Evolutionary conservation across 169 alveolate genomes (phyloP).

Genomic region (Plasmodium ovale): DNA sequence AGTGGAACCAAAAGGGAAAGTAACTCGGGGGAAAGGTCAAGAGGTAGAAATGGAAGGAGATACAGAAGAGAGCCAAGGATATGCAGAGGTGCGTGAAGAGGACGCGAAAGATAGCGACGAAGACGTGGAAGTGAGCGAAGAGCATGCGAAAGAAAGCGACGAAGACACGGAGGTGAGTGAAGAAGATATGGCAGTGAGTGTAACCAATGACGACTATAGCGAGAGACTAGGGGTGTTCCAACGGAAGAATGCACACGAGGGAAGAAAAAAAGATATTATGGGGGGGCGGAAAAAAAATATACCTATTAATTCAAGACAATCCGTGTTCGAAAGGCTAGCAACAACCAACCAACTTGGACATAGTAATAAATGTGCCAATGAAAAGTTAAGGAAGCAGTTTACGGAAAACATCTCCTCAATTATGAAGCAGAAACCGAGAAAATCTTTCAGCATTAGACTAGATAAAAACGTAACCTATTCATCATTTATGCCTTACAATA

Average conservation of each 20-base stretch:
- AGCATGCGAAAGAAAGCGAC: background rate
- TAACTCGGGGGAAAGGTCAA: background rate
- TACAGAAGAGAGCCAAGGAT: background rate
- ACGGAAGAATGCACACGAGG: background rate
- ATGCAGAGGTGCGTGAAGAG: background rate
- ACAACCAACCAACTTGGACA: constrained; percentile 7
- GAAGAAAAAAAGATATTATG: background rate
- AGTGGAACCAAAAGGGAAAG: background rate
- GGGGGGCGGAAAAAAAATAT: background rate
- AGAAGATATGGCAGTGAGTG: background rate
- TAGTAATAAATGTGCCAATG: constrained; percentile 3
- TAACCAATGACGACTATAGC: background rate
- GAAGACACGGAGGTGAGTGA: background rate
- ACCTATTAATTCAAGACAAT: background rate
- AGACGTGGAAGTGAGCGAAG: background rate
- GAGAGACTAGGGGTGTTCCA: no score
- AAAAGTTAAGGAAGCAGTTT: constrained; percentile 28
- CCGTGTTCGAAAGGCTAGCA: constrained; percentile 19
- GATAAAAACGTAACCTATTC: constrained; percentile 42
- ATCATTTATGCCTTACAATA: constrained; percentile 32
- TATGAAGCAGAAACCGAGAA: constrained; percentile 13
- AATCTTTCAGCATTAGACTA: constrained; percentile 33
- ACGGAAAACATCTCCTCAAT: constrained; percentile 21
- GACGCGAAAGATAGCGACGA: background rate
- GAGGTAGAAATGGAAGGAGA: background rate